These are phyloP conservation scores for Sclerotinia glacialis DNA, from an alignment of 2,329 filamentous ascomycete species.

Conservation along the genomic window DNA sequence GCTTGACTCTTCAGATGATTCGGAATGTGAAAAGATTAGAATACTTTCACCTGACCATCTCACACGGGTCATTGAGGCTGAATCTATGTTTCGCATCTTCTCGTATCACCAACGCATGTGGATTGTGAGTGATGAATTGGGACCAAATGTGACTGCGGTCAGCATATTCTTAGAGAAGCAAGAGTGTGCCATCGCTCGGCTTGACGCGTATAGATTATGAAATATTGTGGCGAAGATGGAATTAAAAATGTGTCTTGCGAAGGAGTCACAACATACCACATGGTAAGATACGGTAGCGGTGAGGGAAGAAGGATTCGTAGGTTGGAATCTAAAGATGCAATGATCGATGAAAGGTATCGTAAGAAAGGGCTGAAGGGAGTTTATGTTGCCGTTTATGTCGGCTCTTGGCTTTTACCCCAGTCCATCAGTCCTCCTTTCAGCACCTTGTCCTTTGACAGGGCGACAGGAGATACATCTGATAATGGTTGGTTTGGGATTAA, in stretches of 20 bases:
- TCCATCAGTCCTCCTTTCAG: background rate
- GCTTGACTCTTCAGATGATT: conserved; percentile 17
- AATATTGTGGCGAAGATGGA: conserved; percentile 16
- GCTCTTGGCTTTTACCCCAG: conserved; percentile 7
- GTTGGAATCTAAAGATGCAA: conserved; percentile 11
- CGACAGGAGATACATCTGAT: background rate
- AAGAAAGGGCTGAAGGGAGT: background rate
- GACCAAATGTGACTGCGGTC: conserved; percentile 14
- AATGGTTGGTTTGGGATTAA: background rate
- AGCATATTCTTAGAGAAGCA: background rate
- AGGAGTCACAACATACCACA: conserved; percentile 19
- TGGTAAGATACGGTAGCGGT: conserved; percentile 16
- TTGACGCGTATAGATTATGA: conserved; percentile 10
- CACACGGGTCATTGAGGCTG: conserved; percentile 20
- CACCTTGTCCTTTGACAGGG: background rate
- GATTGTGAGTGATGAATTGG: background rate
- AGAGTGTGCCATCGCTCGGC: conserved; percentile 1
- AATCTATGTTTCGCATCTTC: conserved; percentile 5
- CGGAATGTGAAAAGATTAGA: conserved; percentile 11
- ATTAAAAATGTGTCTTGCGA: background rate
- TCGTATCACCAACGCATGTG: background rate
- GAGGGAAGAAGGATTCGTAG: conserved; percentile 16
- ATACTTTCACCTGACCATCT: conserved; percentile 19
- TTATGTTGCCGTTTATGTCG: background rate
- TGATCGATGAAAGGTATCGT: conserved; percentile 14